phyloP scores from a whole-genome alignment of 768 basidiomycete genomes.

The Ramaria rubella region DNA sequence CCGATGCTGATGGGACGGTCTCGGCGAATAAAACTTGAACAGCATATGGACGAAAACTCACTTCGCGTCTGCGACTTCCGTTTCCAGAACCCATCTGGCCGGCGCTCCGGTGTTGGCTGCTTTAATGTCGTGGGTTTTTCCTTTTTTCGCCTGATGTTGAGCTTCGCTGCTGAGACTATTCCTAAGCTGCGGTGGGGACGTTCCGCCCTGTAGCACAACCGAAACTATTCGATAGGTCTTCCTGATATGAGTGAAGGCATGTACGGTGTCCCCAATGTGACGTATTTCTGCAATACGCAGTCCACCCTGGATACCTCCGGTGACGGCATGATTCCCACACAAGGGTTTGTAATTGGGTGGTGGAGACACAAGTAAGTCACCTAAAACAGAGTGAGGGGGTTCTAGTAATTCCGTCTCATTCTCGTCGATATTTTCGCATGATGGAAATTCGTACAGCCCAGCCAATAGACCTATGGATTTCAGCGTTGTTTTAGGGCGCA shows the following conservation, averaged over 20 bases:
- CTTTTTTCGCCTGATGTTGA: neutral
- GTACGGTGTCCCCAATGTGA: slow-evolving; percentile 59
- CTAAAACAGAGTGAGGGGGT: slow-evolving; percentile 33
- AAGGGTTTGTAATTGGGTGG: slow-evolving; percentile 16
- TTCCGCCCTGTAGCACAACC: slow-evolving; percentile 58
- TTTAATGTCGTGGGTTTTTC: slow-evolving; percentile 4
- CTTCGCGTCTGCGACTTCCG: slow-evolving; percentile 56
- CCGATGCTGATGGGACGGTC: slow-evolving; percentile 45
- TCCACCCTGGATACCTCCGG: slow-evolving; percentile 1
- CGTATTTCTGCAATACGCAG: slow-evolving; percentile 39
- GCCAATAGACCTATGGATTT: slow-evolving; percentile 69
- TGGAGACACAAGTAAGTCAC: slow-evolving; percentile 31
- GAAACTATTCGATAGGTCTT: slow-evolving; percentile 79
- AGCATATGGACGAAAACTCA: slow-evolving; percentile 31
- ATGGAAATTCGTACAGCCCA: slow-evolving; percentile 82
- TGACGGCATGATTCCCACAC: slow-evolving; percentile 2
- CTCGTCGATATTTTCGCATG: slow-evolving; percentile 20
- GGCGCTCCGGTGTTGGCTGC: neutral
- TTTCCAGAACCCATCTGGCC: slow-evolving; percentile 46
- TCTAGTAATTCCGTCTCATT: slow-evolving; percentile 12
- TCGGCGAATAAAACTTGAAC: neutral
- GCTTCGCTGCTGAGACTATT: neutral
- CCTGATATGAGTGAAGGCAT: slow-evolving; percentile 85
- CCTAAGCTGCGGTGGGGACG: neutral
- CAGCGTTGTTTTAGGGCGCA: neutral